These are phyloP conservation scores for Vaccinium corymbosum DNA, from an alignment of 148 eudicot species.

Conservation along the genomic window DNA sequence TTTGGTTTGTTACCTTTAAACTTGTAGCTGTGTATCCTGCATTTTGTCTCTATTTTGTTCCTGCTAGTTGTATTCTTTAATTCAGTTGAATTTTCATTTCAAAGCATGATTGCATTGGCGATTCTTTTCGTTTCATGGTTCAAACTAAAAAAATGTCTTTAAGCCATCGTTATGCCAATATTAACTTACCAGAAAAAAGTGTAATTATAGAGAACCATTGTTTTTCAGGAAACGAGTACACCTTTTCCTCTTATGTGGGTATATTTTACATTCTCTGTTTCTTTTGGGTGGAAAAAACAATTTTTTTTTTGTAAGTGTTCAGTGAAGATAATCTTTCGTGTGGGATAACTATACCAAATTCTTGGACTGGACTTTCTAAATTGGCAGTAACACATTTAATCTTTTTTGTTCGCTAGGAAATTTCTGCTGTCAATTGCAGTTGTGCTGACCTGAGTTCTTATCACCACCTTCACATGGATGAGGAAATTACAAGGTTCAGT, in stretches of 20 bases:
- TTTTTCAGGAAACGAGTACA: not conserved
- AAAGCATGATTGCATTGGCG: not conserved
- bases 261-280: not conserved
- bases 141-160: not conserved
- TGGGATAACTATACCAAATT: not conserved
- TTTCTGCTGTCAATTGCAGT: slow-evolving; percentile 13
- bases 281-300: not conserved
- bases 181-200: not conserved
- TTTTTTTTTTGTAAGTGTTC: not conserved
- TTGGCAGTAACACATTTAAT: not conserved
- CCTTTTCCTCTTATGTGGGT: not conserved
- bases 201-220: not conserved
- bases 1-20: not conserved
- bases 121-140: not conserved
- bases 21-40: not conserved
- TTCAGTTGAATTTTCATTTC: not conserved
- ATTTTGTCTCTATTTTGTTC: not conserved
- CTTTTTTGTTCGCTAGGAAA: slow-evolving; percentile 35
- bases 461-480: slow-evolving; percentile 12
- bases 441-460: slow-evolving; percentile 8
- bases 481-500: slow-evolving; percentile 23
- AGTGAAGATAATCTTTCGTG: not conserved
- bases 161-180: not conserved
- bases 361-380: not conserved
- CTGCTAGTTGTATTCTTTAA: not conserved